Evolutionary conservation across 1,139 yeast genomes (phyloP).

Genomic region (Yamadazyma sp.): DNA sequence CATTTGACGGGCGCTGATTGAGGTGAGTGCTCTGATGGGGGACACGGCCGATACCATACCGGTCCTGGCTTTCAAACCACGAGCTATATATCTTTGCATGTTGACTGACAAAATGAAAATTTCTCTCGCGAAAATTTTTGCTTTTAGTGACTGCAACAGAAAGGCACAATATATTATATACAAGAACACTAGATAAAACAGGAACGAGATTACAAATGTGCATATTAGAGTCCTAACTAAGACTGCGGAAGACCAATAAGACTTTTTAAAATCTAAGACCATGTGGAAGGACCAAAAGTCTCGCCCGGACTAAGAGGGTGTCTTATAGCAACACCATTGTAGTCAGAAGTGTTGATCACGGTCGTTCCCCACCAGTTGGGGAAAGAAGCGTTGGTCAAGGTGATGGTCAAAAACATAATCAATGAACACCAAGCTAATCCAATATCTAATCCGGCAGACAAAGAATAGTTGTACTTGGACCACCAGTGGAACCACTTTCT

Average conservation of each 20-base stretch:
- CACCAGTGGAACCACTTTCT: conserved; percentile 46
- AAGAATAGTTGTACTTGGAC: conserved; percentile 41
- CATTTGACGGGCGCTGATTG: too few relatives aligned
- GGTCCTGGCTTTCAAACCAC: conserved; percentile 1
- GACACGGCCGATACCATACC: neutral
- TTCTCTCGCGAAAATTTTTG: conserved; percentile 3
- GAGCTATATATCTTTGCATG: conserved; percentile 4
- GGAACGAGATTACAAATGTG: too few relatives aligned
- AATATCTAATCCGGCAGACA: conserved; percentile 45
- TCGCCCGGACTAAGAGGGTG: conserved; percentile 9
- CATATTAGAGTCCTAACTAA: too few relatives aligned
- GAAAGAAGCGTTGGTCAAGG: conserved; percentile 27
- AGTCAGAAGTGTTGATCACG: conserved; percentile 11
- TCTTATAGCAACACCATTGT: conserved; percentile 10
- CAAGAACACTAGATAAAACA: too few relatives aligned
- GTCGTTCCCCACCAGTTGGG: conserved; percentile 41
- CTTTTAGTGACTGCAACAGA: conserved; percentile 8
- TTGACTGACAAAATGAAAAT: neutral
- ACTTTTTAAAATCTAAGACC: conserved; percentile 5
- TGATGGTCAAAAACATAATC: conserved; percentile 39
- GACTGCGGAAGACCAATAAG: too few relatives aligned
- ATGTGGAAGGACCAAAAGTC: conserved; percentile 11
- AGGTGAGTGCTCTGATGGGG: too few relatives aligned
- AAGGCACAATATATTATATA: too few relatives aligned
- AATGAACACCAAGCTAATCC: conserved; percentile 44